Conservation (phyloP, 2,329 filamentous ascomycete species). For the Immersiporthe knoxdaviesiana region DNA sequence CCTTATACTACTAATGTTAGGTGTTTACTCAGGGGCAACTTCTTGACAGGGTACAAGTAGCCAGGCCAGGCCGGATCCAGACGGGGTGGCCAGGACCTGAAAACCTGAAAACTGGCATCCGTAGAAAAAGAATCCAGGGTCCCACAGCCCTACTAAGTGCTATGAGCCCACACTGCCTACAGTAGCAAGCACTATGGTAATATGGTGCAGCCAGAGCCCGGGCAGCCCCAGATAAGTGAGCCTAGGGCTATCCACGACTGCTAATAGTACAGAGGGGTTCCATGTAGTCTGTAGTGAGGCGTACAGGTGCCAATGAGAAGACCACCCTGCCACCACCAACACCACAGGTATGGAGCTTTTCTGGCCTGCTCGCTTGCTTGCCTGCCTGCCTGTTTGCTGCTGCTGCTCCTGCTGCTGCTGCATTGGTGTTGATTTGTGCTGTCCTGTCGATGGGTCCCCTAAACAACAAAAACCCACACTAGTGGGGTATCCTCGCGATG, state of each 20-base stretch:
- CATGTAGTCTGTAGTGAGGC: background rate
- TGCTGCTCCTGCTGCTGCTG: background rate
- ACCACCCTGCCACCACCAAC: no score
- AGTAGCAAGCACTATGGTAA: no score
- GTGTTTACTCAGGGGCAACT: background rate
- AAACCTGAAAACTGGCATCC: slow-evolving; percentile 1
- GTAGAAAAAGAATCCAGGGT: background rate
- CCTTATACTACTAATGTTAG: background rate
- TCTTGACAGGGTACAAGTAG: no score
- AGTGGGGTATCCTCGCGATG: background rate
- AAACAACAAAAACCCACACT: background rate
- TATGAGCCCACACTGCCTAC: background rate
- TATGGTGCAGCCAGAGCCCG: no score
- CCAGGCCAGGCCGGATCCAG: background rate
- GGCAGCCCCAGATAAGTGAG: background rate
- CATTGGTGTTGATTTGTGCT: background rate
- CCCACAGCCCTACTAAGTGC: background rate
- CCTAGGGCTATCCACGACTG: background rate
- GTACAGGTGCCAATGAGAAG: background rate
- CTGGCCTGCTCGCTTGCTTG: background rate
- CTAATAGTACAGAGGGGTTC: background rate
- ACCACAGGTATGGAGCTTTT: background rate
- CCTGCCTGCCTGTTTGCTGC: background rate
- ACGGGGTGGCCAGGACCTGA: background rate
- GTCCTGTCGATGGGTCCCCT: background rate